Conservation (phyloP, 1,139 yeast species). For the Hyphopichia fennica region DNA sequence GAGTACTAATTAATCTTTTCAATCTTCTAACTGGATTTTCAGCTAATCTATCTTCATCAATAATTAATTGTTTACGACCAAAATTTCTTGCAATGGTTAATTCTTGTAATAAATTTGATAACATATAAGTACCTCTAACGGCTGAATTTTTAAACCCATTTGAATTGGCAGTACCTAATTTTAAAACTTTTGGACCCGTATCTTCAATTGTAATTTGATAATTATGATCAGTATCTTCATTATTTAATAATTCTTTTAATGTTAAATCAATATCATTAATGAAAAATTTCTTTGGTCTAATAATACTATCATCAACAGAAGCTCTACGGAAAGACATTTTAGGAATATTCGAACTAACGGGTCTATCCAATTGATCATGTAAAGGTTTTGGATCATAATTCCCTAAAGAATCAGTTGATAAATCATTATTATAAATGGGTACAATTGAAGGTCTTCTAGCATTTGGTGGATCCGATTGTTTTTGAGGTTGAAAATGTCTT, state of each 20-base stretch:
- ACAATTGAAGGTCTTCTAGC: constrained; percentile 32
- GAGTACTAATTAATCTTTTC: constrained; percentile 69
- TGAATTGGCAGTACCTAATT: constrained; percentile 82
- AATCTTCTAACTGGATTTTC: constrained; percentile 87
- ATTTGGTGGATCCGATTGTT: neutral
- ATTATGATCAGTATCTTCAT: constrained; percentile 86
- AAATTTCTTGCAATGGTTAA: constrained; percentile 80
- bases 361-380: neutral
- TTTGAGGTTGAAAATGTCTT: constrained; percentile 7
- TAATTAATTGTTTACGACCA: constrained; percentile 73
- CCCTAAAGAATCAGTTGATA: constrained; percentile 14
- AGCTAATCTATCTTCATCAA: constrained; percentile 80
- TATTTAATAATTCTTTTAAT: constrained; percentile 62
- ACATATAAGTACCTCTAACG: constrained; percentile 87
- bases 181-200: constrained; percentile 85
- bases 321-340: constrained; percentile 47
- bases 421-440: constrained; percentile 27
- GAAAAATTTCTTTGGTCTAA: constrained; percentile 56
- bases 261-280: constrained; percentile 78
- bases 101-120: constrained; percentile 85
- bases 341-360: neutral
- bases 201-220: constrained; percentile 91
- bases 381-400: constrained; percentile 3
- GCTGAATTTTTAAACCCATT: constrained; percentile 74
- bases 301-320: constrained; percentile 60